Conservation (phyloP, 495 filamentous ascomycete genomes). For the Friedmanniomyces simplex region DNA sequence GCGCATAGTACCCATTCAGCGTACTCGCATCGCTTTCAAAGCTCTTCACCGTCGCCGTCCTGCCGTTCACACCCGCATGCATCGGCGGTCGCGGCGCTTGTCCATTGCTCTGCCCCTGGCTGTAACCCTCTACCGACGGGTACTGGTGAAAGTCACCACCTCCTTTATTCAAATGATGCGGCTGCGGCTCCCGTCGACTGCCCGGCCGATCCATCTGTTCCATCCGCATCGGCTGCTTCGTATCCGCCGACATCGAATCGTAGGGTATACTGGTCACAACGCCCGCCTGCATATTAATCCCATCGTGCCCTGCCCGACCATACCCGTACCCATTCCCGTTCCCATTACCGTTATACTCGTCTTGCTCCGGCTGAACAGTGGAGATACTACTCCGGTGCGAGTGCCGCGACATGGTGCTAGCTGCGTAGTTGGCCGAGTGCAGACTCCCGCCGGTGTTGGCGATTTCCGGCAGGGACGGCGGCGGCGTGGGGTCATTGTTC, state of each 20-base stretch:
- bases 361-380: constrained; percentile 51
- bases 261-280: constrained; percentile 86
- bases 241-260: constrained; percentile 58
- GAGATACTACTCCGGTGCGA: constrained; percentile 67
- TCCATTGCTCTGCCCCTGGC: not conserved
- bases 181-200: constrained; percentile 57
- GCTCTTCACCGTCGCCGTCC: constrained; percentile 1
- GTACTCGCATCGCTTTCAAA: constrained; percentile 11
- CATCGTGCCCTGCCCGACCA: constrained; percentile 25
- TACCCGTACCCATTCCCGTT: not conserved
- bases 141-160: constrained; percentile 84
- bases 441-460: constrained; percentile 24
- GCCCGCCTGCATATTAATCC: constrained; percentile 67
- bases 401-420: constrained; percentile 67
- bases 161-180: constrained; percentile 70
- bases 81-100: constrained; percentile 20
- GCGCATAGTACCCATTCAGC: constrained; percentile 20
- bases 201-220: constrained; percentile 63
- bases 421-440: constrained; percentile 30
- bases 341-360: constrained; percentile 20
- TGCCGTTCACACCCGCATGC: constrained; percentile 12
- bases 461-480: constrained; percentile 37
- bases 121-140: constrained; percentile 32
- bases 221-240: constrained; percentile 58
- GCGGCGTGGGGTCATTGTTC: constrained; percentile 43